phyloP scores from a whole-genome alignment of 1,139 yeast genomes.

The Kodamaea arcana region DNA sequence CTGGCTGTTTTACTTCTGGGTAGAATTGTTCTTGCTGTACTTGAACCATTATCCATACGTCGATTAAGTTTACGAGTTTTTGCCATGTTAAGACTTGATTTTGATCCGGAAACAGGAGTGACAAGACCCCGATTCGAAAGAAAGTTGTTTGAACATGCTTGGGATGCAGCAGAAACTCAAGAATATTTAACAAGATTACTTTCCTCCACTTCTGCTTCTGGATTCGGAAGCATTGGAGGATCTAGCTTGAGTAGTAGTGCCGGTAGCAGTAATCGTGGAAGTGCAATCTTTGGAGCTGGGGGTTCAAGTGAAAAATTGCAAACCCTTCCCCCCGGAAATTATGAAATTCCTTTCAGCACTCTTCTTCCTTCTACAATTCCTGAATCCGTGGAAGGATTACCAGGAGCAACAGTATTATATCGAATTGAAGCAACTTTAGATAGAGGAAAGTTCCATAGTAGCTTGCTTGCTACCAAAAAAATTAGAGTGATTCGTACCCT shows the following conservation, averaged over 20 bases:
- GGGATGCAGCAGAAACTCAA: constrained; percentile 64
- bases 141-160: constrained; percentile 65
- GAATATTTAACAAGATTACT: constrained; percentile 19
- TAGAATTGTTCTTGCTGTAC: constrained; percentile 67
- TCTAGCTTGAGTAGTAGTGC: background rate
- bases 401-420: constrained; percentile 79
- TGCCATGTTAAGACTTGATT: constrained; percentile 47
- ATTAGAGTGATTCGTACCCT: constrained; percentile 83
- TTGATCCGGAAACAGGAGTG: background rate
- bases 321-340: constrained; percentile 65
- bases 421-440: constrained; percentile 77
- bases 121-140: constrained; percentile 44
- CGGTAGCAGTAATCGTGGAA: background rate
- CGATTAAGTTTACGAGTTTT: constrained; percentile 59
- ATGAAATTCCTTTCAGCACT: constrained; percentile 86
- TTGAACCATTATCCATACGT: constrained; percentile 71
- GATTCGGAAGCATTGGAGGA: constrained; percentile 19
- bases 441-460: constrained; percentile 70
- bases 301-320: constrained; percentile 19
- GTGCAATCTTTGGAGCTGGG: background rate
- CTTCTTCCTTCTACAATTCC: constrained; percentile 80
- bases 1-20: constrained; percentile 75
- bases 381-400: constrained; percentile 88
- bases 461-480: constrained; percentile 65
- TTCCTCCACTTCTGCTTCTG: constrained; percentile 6